Evolutionary conservation across 306 rosid species (phyloP).

Genomic region (Urtica urens): DNA sequence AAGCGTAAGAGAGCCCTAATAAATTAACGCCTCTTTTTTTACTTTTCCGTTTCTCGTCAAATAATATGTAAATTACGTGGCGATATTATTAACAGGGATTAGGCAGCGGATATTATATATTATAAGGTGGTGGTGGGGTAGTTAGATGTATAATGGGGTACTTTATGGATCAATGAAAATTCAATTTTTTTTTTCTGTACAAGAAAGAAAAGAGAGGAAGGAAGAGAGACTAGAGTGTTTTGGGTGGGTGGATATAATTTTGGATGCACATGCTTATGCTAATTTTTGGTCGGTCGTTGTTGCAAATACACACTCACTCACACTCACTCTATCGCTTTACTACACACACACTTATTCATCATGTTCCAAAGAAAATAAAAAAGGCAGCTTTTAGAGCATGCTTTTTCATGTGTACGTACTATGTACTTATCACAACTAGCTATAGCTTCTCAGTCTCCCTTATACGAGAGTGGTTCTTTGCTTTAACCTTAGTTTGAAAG

Average conservation of each 20-base stretch:
- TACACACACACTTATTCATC: background rate
- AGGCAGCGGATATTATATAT: background rate
- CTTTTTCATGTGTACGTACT: conserved; percentile 15
- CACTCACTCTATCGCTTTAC: conserved; percentile 10
- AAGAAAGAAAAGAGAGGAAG: no score
- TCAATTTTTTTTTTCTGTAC: no score
- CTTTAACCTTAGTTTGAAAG: background rate
- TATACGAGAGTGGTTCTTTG: background rate
- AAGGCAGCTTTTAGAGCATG: conserved; percentile 11
- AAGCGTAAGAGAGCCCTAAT: conserved; percentile 47
- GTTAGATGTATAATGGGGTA: conserved; percentile 2
- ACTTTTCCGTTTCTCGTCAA: background rate
- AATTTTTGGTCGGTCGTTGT: conserved; percentile 8
- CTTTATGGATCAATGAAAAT: conserved; percentile 4
- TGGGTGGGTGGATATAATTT: conserved; percentile 2
- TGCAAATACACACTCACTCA: conserved; percentile 6
- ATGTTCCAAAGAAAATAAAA: no score
- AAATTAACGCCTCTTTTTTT: background rate
- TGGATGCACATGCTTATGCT: conserved; percentile 1
- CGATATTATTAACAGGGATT: no score
- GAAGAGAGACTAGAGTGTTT: background rate
- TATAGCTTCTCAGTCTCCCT: no score
- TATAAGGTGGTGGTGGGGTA: conserved; percentile 4
- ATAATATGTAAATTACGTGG: no score
- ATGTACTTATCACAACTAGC: conserved; percentile 9